Conservation (phyloP, 73 alveolate species). For the Paramecium octaurelia region DNA sequence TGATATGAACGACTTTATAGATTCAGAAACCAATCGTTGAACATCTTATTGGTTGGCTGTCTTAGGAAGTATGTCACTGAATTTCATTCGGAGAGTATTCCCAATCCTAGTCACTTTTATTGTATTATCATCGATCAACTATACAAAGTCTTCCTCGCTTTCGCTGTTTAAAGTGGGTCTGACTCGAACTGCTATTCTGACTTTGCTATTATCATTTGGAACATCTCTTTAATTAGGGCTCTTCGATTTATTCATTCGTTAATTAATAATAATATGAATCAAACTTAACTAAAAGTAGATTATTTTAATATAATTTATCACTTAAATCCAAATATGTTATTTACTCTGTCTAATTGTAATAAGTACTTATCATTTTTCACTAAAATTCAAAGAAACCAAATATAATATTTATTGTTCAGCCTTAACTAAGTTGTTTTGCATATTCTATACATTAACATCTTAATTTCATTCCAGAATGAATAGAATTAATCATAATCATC, state of each 20-base stretch:
- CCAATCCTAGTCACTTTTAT: conserved; percentile 57
- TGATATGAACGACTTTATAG: conserved; percentile 36
- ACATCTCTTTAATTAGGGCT: not conserved
- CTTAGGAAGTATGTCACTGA: conserved; percentile 41
- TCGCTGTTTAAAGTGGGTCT: conserved; percentile 41
- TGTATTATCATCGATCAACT: conserved; percentile 38
- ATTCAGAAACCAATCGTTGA: conserved; percentile 40
- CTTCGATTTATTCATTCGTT: conserved; percentile 44
- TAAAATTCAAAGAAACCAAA: no score
- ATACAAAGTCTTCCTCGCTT: conserved; percentile 38
- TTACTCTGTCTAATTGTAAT: no score
- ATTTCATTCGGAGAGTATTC: conserved; percentile 48
- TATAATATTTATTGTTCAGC: no score
- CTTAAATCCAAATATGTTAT: no score
- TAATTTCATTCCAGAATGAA: no score
- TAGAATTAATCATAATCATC: no score
- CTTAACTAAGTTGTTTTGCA: no score
- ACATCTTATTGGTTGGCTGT: conserved; percentile 52
- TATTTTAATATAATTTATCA: not conserved
- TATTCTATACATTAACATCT: no score
- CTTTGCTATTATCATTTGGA: not conserved
- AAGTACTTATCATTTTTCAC: no score
- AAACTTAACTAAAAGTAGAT: not conserved
- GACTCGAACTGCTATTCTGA: conserved; percentile 15
- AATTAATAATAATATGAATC: not conserved